Percentiles rank a stretch among this genome's conserved stretches.
These are phyloP conservation scores for Aphanomyces invadans DNA, from an alignment of 352 stramenopile species.

Conservation along the genomic window DNA sequence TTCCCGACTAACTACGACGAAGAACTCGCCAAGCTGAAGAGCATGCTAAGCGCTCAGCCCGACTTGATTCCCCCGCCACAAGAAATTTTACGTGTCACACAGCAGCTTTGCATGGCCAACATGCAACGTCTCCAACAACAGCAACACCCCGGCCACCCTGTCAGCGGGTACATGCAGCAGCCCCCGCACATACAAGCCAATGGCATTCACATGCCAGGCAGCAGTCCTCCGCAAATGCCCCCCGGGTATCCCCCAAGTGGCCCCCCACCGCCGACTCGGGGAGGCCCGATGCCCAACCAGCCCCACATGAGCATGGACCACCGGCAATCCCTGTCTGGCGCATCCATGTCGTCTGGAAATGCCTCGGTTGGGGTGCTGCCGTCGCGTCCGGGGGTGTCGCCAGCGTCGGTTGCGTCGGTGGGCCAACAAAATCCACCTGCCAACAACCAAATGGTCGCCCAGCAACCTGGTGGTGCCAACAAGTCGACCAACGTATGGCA, in stretches of 20 bases:
- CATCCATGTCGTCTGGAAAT: neutral
- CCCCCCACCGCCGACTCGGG: neutral
- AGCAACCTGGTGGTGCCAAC: constrained; percentile 4
- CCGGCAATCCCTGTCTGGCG: too few relatives aligned
- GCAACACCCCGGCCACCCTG: constrained; percentile 25
- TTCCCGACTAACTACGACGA: constrained; percentile 65
- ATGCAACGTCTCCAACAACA: constrained; percentile 48
- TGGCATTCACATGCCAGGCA: neutral
- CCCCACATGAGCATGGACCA: too few relatives aligned
- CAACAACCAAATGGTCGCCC: too few relatives aligned
- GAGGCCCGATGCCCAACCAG: neutral
- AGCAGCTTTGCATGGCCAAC: constrained; percentile 42
- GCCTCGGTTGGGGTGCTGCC: neutral
- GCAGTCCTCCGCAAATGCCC: neutral
- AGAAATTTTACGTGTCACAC: constrained; percentile 74
- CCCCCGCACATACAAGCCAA: constrained; percentile 12
- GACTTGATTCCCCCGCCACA: constrained; percentile 80
- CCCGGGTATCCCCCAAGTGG: neutral
- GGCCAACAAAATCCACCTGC: too few relatives aligned
- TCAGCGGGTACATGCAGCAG: constrained; percentile 1
- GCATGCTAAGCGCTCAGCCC: constrained; percentile 83
- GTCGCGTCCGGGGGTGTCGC: neutral
- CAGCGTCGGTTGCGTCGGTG: neutral
- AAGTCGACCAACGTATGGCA: constrained; percentile 47
- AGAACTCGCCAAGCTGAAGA: constrained; percentile 80